phyloP scores from a whole-genome alignment of 257 asterid species.

The Anisodus tanguticus region DNA sequence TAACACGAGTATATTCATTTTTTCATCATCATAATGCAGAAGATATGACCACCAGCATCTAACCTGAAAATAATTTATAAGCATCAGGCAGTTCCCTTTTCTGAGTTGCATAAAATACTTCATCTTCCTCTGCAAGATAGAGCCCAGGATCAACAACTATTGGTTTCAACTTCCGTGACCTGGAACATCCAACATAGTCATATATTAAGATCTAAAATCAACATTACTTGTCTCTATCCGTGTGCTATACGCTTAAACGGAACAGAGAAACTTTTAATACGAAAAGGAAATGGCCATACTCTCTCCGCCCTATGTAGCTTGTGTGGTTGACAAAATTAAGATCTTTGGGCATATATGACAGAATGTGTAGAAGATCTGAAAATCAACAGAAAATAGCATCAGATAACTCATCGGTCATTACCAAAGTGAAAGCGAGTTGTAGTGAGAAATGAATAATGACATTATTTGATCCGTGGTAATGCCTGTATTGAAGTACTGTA shows the following conservation, averaged over 20 bases:
- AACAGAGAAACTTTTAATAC: background rate
- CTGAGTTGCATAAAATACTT: conserved; percentile 79
- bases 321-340: conserved; percentile 90
- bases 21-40: background rate
- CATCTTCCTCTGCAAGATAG: conserved; percentile 64
- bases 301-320: conserved; percentile 96
- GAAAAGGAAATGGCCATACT: conserved; percentile 56
- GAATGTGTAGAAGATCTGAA: conserved; percentile 93
- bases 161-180: conserved; percentile 81
- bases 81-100: conserved; percentile 85
- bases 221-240: conserved; percentile 16
- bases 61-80: conserved; percentile 75
- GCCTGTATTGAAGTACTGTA: background rate
- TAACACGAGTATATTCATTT: background rate
- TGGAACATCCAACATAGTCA: conserved; percentile 36
- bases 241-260: background rate
- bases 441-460: background rate
- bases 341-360: conserved; percentile 84
- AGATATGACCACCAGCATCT: conserved; percentile 27
- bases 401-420: conserved; percentile 17
- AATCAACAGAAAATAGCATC: conserved; percentile 35
- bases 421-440: background rate
- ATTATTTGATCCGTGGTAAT: background rate
- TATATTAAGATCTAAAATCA: background rate
- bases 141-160: conserved; percentile 91